Evolutionary conservation across 306 rosid species (phyloP), one percentile per base, ranked within the genome.

Genomic region (Dicorynia guianensis): DNA sequence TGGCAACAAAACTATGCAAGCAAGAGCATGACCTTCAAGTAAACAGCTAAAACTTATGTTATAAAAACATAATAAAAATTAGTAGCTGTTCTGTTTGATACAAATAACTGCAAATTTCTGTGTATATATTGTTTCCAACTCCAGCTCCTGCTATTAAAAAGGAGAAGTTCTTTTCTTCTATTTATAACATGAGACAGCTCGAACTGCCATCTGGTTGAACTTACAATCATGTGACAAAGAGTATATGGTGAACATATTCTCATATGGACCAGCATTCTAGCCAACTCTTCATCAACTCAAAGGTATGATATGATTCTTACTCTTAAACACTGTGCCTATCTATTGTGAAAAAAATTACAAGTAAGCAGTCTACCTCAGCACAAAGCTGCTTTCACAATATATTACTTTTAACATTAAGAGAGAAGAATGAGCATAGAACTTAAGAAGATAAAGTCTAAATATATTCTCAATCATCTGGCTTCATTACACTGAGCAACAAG

Each of bases 1-100:
- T 33, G 69, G 46, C 49, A 79, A 69, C n/a, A 25, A 67, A 80
- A 42, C 40, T 38, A 60, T 20, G 65, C 33, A 59, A 56, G 33
- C 44, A 82, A 47, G 20, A 38, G 61, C 42, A 59, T 33, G 57
- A 55, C 11, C 46, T 64, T 69, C 60, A 50, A 34, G 48, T 7
- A 15, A 69, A 42, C 54, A 59, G 58, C 43, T 43, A 58, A 65
- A 38, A 36, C 53, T 38, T 42, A n/a, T 40, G 19, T 25, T 15
- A 55, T 13, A 53, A 5, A 76, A 67, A 47, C 33, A 67, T 65
- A 40, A 54, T 44, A 61, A 63, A 53, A 75, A 76, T 11, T 52
- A 71, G 55, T 44, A 44, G 7, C 4, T 39, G 13, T 57, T 38
- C 25, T 47, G 49, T 57, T 68, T 36, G 48, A 47, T 30, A 58